Evolutionary conservation across 129 eudicot genomes (phyloP).

Genomic region (Logfia minima): DNA sequence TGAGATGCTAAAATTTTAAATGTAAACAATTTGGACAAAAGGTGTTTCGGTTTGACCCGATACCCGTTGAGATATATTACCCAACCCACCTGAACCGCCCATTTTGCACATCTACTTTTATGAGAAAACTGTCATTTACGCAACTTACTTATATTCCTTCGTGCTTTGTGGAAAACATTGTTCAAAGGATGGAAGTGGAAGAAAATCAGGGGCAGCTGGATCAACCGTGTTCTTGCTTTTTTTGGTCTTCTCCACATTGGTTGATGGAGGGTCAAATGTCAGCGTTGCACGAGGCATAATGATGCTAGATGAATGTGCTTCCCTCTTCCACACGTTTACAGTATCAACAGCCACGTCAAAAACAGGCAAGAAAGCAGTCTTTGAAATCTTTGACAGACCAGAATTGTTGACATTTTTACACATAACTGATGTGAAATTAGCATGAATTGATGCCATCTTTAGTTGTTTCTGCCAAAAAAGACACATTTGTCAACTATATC

Average conservation of each 20-base stretch:
- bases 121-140: background rate
- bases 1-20: background rate
- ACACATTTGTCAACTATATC: background rate
- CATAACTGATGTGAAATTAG: slow-evolving; percentile 61
- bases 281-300: slow-evolving; percentile 66
- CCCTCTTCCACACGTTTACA: slow-evolving; percentile 46
- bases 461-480: slow-evolving; percentile 17
- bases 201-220: slow-evolving; percentile 90
- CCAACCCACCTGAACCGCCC: background rate
- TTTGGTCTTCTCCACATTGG: slow-evolving; percentile 46
- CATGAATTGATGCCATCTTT: slow-evolving; percentile 75
- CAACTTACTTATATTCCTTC: slow-evolving; percentile 61
- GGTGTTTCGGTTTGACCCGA: background rate
- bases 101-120: background rate
- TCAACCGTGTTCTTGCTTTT: slow-evolving; percentile 79
- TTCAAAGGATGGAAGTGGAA: slow-evolving; percentile 89
- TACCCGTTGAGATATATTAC: background rate
- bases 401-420: slow-evolving; percentile 57
- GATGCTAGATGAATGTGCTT: slow-evolving; percentile 28
- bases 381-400: slow-evolving; percentile 43
- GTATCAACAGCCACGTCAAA: slow-evolving; percentile 46
- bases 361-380: slow-evolving; percentile 64
- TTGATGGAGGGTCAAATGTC: slow-evolving; percentile 78
- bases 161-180: slow-evolving; percentile 97
- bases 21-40: background rate